A percentile compares a stretch with the other conserved stretches of the same genome.
phyloP scores from a whole-genome alignment of 176 grass and related monocot species.

The Hordeum marinum region DNA sequence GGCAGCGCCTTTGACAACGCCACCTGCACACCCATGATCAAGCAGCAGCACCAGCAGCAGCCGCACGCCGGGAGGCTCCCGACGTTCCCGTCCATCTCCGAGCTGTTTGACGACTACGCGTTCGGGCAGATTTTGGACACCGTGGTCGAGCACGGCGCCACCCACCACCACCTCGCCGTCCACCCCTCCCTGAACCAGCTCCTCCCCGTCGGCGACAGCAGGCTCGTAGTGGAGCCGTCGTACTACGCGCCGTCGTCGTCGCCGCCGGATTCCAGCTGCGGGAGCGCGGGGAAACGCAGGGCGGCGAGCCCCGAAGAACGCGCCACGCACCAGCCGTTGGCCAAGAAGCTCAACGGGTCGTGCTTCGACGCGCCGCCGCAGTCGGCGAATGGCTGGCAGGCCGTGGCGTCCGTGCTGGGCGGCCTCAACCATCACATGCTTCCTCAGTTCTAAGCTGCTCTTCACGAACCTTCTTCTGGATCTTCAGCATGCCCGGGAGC shows the following conservation, averaged over 20 bases:
- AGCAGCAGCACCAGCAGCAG: background rate
- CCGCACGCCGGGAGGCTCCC: background rate
- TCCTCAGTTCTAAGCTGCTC: conserved; percentile 14
- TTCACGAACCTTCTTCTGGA: too few species aligned
- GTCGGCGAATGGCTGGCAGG: background rate
- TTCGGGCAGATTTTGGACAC: conserved; percentile 27
- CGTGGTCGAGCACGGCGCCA: background rate
- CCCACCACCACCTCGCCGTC: conserved; percentile 10
- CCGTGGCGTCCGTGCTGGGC: conserved; percentile 1
- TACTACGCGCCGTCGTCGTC: conserved; percentile 9
- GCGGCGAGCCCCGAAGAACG: background rate
- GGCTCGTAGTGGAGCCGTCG: background rate
- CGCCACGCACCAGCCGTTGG: background rate
- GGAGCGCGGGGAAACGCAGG: conserved; percentile 21
- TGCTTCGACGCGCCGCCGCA: conserved; percentile 27
- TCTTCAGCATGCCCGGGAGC: too few species aligned
- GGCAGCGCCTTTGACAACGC: background rate
- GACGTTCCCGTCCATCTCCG: conserved; percentile 27
- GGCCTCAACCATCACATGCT: conserved; percentile 29
- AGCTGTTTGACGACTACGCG: conserved; percentile 34
- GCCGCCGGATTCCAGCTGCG: background rate
- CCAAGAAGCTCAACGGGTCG: conserved; percentile 29
- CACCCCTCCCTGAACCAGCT: conserved; percentile 48
- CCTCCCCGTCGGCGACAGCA: background rate
- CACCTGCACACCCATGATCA: background rate